phyloP scores from a whole-genome alignment of 352 stramenopile species.

The Phytopythium oedochilum region DNA sequence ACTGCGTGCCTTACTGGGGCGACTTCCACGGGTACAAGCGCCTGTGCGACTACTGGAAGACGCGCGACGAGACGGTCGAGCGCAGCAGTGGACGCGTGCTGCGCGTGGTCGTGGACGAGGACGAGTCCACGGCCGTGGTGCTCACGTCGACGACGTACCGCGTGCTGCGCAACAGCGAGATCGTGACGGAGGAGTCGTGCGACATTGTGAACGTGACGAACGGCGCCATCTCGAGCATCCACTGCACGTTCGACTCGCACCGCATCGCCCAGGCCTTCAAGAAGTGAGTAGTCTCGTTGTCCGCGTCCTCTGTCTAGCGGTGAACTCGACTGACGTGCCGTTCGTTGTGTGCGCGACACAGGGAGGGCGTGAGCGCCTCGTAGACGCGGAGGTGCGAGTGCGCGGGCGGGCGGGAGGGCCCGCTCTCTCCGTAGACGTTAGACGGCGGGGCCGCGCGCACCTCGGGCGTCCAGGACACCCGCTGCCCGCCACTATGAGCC shows the following conservation, averaged over 20 bases:
- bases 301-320: neutral
- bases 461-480: neutral
- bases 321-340: slow-evolving; percentile 4
- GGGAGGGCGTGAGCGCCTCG: slow-evolving; percentile 73
- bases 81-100: slow-evolving; percentile 77
- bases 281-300: slow-evolving; percentile 50
- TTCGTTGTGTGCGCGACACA: slow-evolving; percentile 13
- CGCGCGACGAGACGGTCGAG: slow-evolving; percentile 83
- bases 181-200: slow-evolving; percentile 83
- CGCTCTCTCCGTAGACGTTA: slow-evolving; percentile 1
- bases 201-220: slow-evolving; percentile 78
- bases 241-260: slow-evolving; percentile 87
- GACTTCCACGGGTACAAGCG: slow-evolving; percentile 88
- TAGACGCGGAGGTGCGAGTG: slow-evolving; percentile 15
- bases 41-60: slow-evolving; percentile 86
- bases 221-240: slow-evolving; percentile 75
- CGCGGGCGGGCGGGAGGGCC: slow-evolving; percentile 2
- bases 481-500: slow-evolving; percentile 5
- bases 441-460: neutral
- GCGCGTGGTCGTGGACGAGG: slow-evolving; percentile 78
- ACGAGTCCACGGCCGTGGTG: slow-evolving; percentile 83
- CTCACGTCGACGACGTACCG: slow-evolving; percentile 87
- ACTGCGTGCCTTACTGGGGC: slow-evolving; percentile 84
- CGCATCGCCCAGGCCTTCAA: slow-evolving; percentile 77
- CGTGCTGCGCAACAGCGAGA: slow-evolving; percentile 84